Percentiles rank a stretch among this genome's conserved stretches.
Conservation (phyloP, 345 rosid genomes). For the Punica granatum region DNA sequence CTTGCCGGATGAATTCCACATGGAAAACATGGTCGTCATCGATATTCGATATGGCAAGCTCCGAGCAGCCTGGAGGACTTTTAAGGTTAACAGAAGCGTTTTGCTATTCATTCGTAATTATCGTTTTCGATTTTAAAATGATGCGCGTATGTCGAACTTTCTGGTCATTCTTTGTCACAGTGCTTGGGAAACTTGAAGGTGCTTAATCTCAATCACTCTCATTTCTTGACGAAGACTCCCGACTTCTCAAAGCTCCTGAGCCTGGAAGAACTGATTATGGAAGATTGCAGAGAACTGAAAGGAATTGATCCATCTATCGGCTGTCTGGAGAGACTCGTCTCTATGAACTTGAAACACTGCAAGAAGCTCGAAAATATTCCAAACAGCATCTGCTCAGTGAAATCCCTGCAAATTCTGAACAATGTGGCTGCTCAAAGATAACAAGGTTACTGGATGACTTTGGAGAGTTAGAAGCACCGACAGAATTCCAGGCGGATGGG, state of each 20-base stretch:
- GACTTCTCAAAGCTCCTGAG: constrained; percentile 6
- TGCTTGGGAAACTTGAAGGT: constrained; percentile 7
- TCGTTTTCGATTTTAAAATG: background rate
- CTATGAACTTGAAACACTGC: constrained; percentile 18
- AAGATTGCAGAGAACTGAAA: constrained; percentile 14
- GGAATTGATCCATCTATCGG: constrained; percentile 18
- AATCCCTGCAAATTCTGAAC: constrained; percentile 16
- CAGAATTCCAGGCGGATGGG: constrained; percentile 15
- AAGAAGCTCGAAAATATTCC: constrained; percentile 22
- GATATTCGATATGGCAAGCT: too few relatives aligned
- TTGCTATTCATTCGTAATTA: too few relatives aligned
- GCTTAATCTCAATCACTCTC: constrained; percentile 17
- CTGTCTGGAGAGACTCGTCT: constrained; percentile 5
- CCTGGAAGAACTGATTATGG: constrained; percentile 12
- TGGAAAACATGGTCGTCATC: too few relatives aligned
- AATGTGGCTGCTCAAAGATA: constrained; percentile 22
- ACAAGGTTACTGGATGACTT: constrained; percentile 7
- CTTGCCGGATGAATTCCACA: too few relatives aligned
- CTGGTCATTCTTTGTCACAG: background rate
- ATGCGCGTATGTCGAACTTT: background rate
- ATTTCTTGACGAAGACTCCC: background rate
- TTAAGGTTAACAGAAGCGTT: too few relatives aligned
- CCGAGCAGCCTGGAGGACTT: too few relatives aligned
- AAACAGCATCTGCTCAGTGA: background rate
- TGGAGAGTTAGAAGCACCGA: constrained; percentile 11